Conservation (phyloP, 2,329 filamentous ascomycete species). For the Chaetomiaceae sp. region DNA sequence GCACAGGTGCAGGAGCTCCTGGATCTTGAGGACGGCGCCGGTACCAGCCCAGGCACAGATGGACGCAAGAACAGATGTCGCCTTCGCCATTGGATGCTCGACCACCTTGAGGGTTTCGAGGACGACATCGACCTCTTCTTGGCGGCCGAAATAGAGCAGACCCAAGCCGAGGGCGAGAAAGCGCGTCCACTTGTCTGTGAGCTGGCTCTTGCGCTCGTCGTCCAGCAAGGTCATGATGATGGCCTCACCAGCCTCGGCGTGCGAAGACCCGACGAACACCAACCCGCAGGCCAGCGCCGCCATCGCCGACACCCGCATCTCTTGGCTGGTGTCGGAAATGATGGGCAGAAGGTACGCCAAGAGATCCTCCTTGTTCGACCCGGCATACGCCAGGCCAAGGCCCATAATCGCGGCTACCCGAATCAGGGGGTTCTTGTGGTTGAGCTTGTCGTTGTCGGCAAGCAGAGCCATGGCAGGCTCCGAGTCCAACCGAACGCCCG, state of each 20-base stretch:
- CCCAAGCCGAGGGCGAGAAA: constrained; percentile 94
- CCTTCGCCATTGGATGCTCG: constrained; percentile 93
- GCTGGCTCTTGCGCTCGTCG: constrained; percentile 81
- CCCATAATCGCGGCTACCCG: constrained; percentile 91
- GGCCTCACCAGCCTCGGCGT: constrained; percentile 85
- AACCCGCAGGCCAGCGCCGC: constrained; percentile 86
- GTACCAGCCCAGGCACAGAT: constrained; percentile 98
- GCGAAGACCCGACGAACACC: constrained; percentile 87
- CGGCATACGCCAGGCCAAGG: constrained; percentile 88
- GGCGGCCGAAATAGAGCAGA: constrained; percentile 89
- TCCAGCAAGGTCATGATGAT: constrained; percentile 92
- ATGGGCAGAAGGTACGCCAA: constrained; percentile 81
- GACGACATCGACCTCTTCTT: constrained; percentile 98
- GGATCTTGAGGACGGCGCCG: constrained; percentile 92
- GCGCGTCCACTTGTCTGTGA: constrained; percentile 97
- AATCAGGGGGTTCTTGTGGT: constrained; percentile 71
- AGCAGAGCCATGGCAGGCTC: constrained; percentile 88
- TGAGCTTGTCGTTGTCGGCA: constrained; percentile 72
- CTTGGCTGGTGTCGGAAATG: constrained; percentile 74
- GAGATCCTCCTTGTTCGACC: constrained; percentile 87
- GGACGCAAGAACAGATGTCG: constrained; percentile 89
- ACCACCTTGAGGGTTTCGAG: constrained; percentile 95
- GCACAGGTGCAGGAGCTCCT: constrained; percentile 95
- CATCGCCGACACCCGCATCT: constrained; percentile 97
- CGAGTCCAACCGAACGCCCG: constrained; percentile 80